phyloP scores from a whole-genome alignment of 495 filamentous ascomycete genomes.

The Neurospora sp. region DNA sequence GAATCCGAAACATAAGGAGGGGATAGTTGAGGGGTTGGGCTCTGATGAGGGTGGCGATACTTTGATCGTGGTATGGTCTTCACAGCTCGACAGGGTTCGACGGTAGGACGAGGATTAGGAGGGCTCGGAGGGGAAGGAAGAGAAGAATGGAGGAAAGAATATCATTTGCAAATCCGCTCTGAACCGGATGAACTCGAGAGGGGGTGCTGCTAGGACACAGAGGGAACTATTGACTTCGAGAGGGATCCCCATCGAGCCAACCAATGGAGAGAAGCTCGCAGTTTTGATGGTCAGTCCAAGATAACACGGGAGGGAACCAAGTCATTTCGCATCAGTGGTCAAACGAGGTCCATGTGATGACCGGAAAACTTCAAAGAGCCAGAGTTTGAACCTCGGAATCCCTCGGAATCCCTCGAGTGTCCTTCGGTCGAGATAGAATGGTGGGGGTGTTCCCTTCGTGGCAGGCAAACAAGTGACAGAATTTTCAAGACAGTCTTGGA shows the following conservation, averaged over 20 bases:
- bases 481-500: neutral
- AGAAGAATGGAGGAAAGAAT: neutral
- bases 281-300: neutral
- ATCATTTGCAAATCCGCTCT: neutral
- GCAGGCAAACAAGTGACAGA: neutral
- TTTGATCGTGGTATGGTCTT: neutral
- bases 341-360: neutral
- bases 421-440: neutral
- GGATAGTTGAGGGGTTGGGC: neutral
- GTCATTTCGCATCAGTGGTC: neutral
- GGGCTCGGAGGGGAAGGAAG: neutral
- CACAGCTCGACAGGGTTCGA: neutral
- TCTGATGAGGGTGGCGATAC: neutral
- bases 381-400: neutral
- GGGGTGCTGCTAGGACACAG: neutral
- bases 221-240: neutral
- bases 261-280: neutral
- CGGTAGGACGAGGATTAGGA: neutral
- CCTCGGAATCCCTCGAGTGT: neutral
- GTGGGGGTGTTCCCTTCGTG: neutral
- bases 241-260: neutral
- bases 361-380: neutral
- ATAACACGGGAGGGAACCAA: neutral
- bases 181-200: neutral
- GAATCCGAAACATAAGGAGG: neutral